A percentile compares a stretch with the other conserved stretches of the same genome.
Evolutionary conservation across 345 rosid species (phyloP).

Genomic region (Ailanthus altissimus): DNA sequence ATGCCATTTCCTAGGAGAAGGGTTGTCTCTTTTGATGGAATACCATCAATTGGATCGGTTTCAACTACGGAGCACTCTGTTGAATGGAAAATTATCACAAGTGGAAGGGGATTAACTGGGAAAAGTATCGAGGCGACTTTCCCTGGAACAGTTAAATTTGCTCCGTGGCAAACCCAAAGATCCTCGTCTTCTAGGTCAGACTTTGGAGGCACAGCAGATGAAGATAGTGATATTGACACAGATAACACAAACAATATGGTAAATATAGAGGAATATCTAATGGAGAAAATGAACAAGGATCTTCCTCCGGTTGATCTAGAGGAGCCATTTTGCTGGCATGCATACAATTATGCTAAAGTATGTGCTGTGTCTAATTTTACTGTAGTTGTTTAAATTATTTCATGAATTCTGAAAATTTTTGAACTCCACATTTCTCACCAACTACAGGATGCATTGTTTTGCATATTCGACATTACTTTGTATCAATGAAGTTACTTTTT

Average conservation of each 20-base stretch:
- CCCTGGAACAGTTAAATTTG: slow-evolving; percentile 89
- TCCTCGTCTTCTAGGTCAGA: slow-evolving; percentile 33
- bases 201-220: slow-evolving; percentile 50
- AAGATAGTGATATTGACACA: slow-evolving; percentile 71
- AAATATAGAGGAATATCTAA: slow-evolving; percentile 70
- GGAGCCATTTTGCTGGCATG: slow-evolving; percentile 97
- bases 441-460: background rate
- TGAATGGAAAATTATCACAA: slow-evolving; percentile 81
- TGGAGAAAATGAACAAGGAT: slow-evolving; percentile 82
- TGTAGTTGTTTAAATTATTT: slow-evolving; percentile 17
- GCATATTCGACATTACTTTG: background rate
- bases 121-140: slow-evolving; percentile 84
- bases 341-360: slow-evolving; percentile 89
- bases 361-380: slow-evolving; percentile 23
- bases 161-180: slow-evolving; percentile 69
- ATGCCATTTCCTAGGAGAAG: slow-evolving; percentile 94
- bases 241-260: slow-evolving; percentile 67
- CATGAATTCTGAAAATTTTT: slow-evolving; percentile 2
- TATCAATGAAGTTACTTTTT: background rate
- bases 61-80: slow-evolving; percentile 77
- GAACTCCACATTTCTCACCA: slow-evolving; percentile 10
- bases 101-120: slow-evolving; percentile 78
- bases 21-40: slow-evolving; percentile 78
- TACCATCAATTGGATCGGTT: slow-evolving; percentile 82
- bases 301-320: slow-evolving; percentile 87